Evolutionary conservation across 257 asterid genomes (phyloP), one percentile per base, ranked within the genome.

Genomic region (Dorcoceras hygrometricum): DNA sequence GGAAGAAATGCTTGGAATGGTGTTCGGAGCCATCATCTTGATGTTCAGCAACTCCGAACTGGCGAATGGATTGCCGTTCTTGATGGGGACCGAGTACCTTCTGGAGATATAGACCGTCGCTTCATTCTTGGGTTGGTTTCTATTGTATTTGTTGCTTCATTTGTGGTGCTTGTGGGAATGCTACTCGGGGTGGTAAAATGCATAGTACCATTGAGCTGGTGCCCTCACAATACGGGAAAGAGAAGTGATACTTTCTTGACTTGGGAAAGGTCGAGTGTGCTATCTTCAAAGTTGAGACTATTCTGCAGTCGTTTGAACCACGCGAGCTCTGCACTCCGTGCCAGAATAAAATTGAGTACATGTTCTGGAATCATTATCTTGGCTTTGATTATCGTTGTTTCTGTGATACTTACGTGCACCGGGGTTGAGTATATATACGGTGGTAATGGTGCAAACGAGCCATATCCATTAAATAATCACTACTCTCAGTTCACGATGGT

Each of bases 1-100:
- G 96, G 96, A 7, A 78, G 82, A 4, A 94, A 90, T 66, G 80
- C 95, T 71, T 94, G 99, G 99, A 85, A 90, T 32, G 97, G 99
- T 7, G 95, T 87, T 71, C 95, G 99, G 23, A 65, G 62, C 76
- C 97, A 94, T 73, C 99, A 90, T 76, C 86, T 94, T 12, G 99
- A 94, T 23, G 93, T 77, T 18, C 97, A 90, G 77, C 94, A 84
- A 78, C 84, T 94, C 57, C 69, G 87, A 75, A 74, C 95, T 0
- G 96, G 97, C 5, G 71, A 85, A 77, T 94, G 97, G 99, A 62
- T 90, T 23, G 97, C 89, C 0, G 95, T 94, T 60, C 67, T 79
- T 29, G 99, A 94, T 43, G 97, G 95, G 23, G 97, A 94, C 59
- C 79, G 91, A 65, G 96, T 94, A 4, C 89, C 87, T 0, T 94